These are phyloP conservation scores for Fusarium ambrosium DNA, from an alignment of 2,329 filamentous ascomycete genomes.

Conservation along the genomic window DNA sequence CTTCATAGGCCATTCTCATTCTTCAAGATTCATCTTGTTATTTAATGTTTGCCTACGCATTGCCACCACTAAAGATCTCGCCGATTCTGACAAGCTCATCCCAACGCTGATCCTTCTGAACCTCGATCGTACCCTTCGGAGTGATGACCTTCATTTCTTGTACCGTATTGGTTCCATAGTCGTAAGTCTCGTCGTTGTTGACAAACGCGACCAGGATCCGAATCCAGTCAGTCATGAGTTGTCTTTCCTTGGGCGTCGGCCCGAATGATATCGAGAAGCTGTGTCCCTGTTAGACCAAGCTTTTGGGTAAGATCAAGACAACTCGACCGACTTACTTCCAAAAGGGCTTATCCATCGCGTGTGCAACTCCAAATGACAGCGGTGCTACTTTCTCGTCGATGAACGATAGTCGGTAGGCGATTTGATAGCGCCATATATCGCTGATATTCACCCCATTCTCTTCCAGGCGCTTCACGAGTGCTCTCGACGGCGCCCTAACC, in stretches of 20 bases:
- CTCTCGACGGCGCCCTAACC: conserved; percentile 54
- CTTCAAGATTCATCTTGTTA: not conserved
- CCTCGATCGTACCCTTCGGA: conserved; percentile 49
- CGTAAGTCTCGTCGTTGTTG: conserved; percentile 46
- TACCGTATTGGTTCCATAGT: conserved; percentile 51
- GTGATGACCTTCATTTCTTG: conserved; percentile 55
- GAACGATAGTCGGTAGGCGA: conserved; percentile 58
- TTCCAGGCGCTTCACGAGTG: conserved; percentile 49
- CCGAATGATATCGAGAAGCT: conserved; percentile 57
- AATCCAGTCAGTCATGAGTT: conserved; percentile 57
- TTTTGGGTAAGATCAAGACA: not conserved
- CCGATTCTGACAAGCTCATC: conserved; percentile 43
- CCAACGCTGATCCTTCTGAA: conserved; percentile 54
- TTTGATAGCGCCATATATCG: conserved; percentile 58
- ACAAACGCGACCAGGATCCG: conserved; percentile 55
- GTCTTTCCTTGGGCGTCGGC: conserved; percentile 50
- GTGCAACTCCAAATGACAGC: conserved; percentile 50
- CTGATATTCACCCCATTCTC: conserved; percentile 50
- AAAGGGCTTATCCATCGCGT: conserved; percentile 59
- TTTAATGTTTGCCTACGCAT: not conserved
- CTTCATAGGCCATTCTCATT: not conserved
- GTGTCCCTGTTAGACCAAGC: not conserved
- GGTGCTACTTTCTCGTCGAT: conserved; percentile 57
- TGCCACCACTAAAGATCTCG: conserved; percentile 7
- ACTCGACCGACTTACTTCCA: conserved; percentile 53